Conservation (phyloP, 2,329 filamentous ascomycete species). For the Sporothrix pallida region DNA sequence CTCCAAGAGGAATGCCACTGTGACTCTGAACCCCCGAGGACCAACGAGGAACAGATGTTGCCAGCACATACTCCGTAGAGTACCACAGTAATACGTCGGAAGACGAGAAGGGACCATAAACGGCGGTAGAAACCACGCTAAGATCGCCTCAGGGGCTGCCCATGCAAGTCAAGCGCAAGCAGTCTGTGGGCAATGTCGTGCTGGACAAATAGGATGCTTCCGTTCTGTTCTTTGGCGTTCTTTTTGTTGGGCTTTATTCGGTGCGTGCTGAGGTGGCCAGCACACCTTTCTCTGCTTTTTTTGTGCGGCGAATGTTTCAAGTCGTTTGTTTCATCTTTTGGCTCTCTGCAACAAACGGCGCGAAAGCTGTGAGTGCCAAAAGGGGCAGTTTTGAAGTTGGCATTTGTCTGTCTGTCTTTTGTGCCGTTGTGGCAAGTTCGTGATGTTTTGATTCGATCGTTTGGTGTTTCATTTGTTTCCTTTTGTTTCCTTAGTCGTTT, state of each 20-base stretch:
- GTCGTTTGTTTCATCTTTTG: slow-evolving; percentile 26
- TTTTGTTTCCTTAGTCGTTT: neutral
- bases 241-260: neutral
- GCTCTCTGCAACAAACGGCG: neutral
- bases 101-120: neutral
- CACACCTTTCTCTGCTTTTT: neutral
- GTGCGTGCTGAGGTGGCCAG: neutral
- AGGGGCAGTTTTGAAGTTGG: neutral
- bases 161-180: slow-evolving; percentile 3
- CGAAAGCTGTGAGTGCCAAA: neutral
- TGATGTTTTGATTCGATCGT: neutral
- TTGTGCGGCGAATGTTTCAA: slow-evolving; percentile 24
- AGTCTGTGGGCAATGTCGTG: slow-evolving; percentile 15
- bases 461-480: slow-evolving; percentile 16
- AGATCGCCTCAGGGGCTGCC: slow-evolving; percentile 20
- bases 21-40: neutral
- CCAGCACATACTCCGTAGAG: too few species aligned
- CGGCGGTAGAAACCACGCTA: slow-evolving; percentile 19
- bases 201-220: slow-evolving; percentile 24
- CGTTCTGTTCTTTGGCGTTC: too few species aligned
- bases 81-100: neutral
- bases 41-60: neutral
- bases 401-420: neutral
- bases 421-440: neutral
- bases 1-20: neutral